These are phyloP conservation scores for Cladophialophora carrionii DNA, from an alignment of 2,329 filamentous ascomycete genomes.

Conservation along the genomic window DNA sequence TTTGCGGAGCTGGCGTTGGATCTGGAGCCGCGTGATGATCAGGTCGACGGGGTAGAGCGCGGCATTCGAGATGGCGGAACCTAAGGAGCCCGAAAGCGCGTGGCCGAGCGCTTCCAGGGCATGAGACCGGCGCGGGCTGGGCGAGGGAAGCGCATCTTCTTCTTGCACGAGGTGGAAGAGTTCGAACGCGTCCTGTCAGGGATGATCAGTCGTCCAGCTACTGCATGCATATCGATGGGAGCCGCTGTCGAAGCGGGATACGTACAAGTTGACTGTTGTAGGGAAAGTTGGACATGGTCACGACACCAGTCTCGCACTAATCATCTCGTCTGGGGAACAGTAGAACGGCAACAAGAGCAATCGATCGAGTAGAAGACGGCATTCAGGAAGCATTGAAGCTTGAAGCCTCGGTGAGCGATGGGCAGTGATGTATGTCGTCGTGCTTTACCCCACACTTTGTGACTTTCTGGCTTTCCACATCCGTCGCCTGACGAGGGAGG, in stretches of 20 bases:
- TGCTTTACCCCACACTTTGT: constrained; percentile 24
- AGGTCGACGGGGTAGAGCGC: constrained; percentile 80
- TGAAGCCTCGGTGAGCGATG: constrained; percentile 13
- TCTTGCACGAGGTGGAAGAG: constrained; percentile 50
- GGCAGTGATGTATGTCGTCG: constrained; percentile 19
- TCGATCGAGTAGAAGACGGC: not conserved
- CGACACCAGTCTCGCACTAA: not conserved
- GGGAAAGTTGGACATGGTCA: constrained; percentile 31
- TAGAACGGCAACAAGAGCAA: not conserved
- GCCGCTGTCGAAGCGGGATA: not conserved
- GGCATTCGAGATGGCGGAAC: constrained; percentile 77
- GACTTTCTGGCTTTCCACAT: constrained; percentile 13
- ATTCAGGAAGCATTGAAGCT: constrained; percentile 2
- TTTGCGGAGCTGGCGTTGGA: constrained; percentile 65
- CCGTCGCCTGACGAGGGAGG: not conserved
- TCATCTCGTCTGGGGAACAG: constrained; percentile 12
- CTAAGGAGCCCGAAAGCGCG: constrained; percentile 76
- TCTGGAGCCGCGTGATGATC: constrained; percentile 79
- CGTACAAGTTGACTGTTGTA: constrained; percentile 37
- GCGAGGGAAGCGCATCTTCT: constrained; percentile 30
- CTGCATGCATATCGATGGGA: not conserved
- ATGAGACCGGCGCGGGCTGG: constrained; percentile 47
- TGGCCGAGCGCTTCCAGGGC: constrained; percentile 74
- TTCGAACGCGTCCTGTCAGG: constrained; percentile 49
- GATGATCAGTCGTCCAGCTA: not conserved